Evolutionary conservation across 2,329 filamentous ascomycete genomes (phyloP).

Genomic region (Mycosphaerella sp.): DNA sequence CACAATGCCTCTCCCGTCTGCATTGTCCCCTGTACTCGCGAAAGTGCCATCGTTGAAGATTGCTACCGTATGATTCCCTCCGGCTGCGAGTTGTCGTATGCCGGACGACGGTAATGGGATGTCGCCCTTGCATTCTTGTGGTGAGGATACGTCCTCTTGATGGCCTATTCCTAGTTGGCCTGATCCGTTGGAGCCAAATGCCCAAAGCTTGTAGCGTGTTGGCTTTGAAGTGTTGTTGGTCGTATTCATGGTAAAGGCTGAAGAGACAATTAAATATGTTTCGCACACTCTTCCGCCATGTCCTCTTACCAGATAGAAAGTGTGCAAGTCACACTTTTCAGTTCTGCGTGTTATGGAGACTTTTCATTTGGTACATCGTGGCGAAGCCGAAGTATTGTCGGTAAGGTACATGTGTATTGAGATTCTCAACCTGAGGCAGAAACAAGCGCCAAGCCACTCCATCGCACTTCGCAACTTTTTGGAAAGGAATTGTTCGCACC

Average conservation of each 20-base stretch:
- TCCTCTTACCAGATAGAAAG: too few relatives aligned
- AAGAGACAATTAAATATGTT: background rate
- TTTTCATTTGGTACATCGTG: too few relatives aligned
- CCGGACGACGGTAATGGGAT: background rate
- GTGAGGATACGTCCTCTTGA: slow-evolving; percentile 37
- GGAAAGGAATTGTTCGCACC: slow-evolving; percentile 2
- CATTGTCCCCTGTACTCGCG: slow-evolving; percentile 59
- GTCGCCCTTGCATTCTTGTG: slow-evolving; percentile 10
- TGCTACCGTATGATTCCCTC: slow-evolving; percentile 82
- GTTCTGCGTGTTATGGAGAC: too few relatives aligned
- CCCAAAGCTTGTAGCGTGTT: slow-evolving; percentile 14
- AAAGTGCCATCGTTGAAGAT: slow-evolving; percentile 54
- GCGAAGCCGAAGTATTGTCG: too few relatives aligned
- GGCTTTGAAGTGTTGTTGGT: background rate
- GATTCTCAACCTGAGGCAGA: background rate
- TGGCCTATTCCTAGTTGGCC: slow-evolving; percentile 47
- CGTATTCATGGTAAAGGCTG: background rate
- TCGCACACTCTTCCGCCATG: too few relatives aligned
- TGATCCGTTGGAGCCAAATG: slow-evolving; percentile 48
- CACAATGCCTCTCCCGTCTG: slow-evolving; percentile 34
- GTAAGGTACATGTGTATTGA: too few relatives aligned
- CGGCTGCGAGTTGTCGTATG: slow-evolving; percentile 47
- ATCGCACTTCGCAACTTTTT: slow-evolving; percentile 2
- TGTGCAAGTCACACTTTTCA: too few relatives aligned
- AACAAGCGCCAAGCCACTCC: slow-evolving; percentile 7